Evolutionary conservation across 805 yeast genomes (phyloP), one percentile per base, ranked within the genome.

Genomic region (Vanderwaltozyma verrucispora): DNA sequence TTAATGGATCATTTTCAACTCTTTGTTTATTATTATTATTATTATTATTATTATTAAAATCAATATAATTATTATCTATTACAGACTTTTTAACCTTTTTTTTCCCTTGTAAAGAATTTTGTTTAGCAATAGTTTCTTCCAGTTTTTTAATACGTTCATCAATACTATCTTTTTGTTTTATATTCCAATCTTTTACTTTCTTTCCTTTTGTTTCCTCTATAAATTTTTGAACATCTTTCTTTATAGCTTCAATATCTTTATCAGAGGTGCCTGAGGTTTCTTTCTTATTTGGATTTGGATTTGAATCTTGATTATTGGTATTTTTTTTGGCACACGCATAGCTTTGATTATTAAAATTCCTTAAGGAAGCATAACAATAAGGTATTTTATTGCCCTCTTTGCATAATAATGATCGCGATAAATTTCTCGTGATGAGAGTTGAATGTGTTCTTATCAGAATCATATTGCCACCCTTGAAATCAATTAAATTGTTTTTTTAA

Each of bases 51-150:
- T 20, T n/a, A 19, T 30, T 17, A n/a, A 26, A 23, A 14, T 28
- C 25, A n/a, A 25, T 14, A 20, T 29, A 24, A 34, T 24, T 30
- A 13, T 30, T 30, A 28, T 35, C 38, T n/a, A 30, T 26, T 28
- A n/a, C 20, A 29, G 21, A 39, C 21, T 14, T 39, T 19, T 32
- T 33, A 12, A 20, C 42, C 19, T 48, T 45, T 6, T 9, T 21
- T 21, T 6, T 9, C 6, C 9, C 23, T 21, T 21, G 23, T 7
- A 9, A 21, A 7, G 6, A 7, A 7, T 21, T 9, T 35, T 54
- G 59, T 30, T 46, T 44, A 13, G 28, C 25, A 27, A 54, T 42
- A 7, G 54, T 48, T 10, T 48, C 49, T 32, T 54, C 58, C 17
- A 56, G 35, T 30, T 46, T 43, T 16, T 36, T 41, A 11, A 54